phyloP scores from a whole-genome alignment of 805 yeast species.

The Debaryomyces tyrocola region DNA sequence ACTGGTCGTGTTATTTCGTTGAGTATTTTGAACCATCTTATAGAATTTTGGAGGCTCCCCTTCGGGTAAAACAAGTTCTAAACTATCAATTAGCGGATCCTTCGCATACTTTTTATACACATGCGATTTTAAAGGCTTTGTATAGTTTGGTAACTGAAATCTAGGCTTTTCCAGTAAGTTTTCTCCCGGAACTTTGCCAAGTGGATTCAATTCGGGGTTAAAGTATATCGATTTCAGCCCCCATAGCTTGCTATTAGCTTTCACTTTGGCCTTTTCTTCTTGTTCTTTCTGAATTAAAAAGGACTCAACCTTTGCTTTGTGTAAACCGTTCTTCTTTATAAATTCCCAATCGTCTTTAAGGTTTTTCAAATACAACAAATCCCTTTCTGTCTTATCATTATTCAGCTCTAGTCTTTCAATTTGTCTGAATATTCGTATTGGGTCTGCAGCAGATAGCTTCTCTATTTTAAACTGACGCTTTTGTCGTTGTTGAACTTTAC shows the following conservation, averaged over 20 bases:
- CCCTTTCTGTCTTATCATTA: slow-evolving; percentile 13
- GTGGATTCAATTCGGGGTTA: slow-evolving; percentile 66
- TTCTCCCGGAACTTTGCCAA: slow-evolving; percentile 51
- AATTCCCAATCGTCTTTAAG: slow-evolving; percentile 43
- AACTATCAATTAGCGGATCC: slow-evolving; percentile 30
- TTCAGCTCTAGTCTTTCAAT: slow-evolving; percentile 27
- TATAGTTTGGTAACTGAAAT: slow-evolving; percentile 24
- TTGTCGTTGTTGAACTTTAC: slow-evolving; percentile 36
- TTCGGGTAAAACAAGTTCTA: slow-evolving; percentile 36
- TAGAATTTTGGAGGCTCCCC: slow-evolving; percentile 49
- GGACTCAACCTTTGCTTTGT: slow-evolving; percentile 24
- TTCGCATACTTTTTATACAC: slow-evolving; percentile 13
- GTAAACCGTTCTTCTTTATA: slow-evolving; percentile 33
- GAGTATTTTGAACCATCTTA: slow-evolving; percentile 38
- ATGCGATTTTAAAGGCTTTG: slow-evolving; percentile 28
- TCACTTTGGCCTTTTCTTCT: slow-evolving; percentile 14
- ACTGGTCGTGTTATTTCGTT: slow-evolving; percentile 3
- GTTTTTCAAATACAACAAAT: slow-evolving; percentile 18
- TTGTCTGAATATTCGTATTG: slow-evolving; percentile 32
- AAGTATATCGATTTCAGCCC: slow-evolving; percentile 56
- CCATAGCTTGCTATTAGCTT: slow-evolving; percentile 28
- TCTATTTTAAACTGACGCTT: slow-evolving; percentile 28
- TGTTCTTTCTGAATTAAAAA: slow-evolving; percentile 21
- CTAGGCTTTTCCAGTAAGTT: neutral
- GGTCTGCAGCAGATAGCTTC: slow-evolving; percentile 29